Evolutionary conservation across 257 asterid species (phyloP).

Genomic region (Solanum chmielewskii): DNA sequence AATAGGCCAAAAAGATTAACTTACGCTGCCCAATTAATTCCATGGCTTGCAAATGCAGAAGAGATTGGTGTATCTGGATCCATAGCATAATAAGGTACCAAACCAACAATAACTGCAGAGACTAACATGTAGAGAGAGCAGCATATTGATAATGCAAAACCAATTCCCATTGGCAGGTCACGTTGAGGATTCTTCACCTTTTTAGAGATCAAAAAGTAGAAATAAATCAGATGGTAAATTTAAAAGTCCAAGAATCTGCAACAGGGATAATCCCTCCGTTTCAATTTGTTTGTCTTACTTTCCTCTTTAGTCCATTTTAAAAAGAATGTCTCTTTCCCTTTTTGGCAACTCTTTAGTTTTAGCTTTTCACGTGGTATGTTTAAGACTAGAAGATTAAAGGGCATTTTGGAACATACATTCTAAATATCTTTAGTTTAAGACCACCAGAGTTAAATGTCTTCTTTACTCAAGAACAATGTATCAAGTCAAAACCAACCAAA

Average conservation of each 20-base stretch:
- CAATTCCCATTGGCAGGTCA: conserved; percentile 95
- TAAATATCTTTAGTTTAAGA: not conserved
- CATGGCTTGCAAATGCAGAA: conserved; percentile 83
- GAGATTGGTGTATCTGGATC: conserved; percentile 98
- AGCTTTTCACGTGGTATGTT: not conserved
- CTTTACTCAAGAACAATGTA: not conserved
- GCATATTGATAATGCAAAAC: conserved; percentile 73
- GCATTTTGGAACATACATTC: not conserved
- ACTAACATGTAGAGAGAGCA: conserved; percentile 83
- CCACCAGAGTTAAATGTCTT: not conserved
- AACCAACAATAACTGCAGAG: conserved; percentile 89
- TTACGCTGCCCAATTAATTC: conserved; percentile 91
- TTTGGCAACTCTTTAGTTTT: not conserved
- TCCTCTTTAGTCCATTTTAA: not conserved
- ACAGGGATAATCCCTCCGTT: conserved; percentile 39
- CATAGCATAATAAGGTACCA: conserved; percentile 87
- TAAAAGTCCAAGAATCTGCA: conserved; percentile 15
- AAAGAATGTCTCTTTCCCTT: not conserved
- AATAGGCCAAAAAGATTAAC: conserved; percentile 12
- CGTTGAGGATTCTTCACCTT: conserved; percentile 96
- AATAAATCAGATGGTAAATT: not conserved
- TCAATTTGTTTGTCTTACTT: not conserved
- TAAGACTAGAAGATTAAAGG: not conserved
- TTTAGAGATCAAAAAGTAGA: not conserved
- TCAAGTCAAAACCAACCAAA: not conserved